Percentiles rank a stretch among this genome's conserved stretches.
Conservation (phyloP, 768 basidiomycete species). For the Mycena rebaudengoi region DNA sequence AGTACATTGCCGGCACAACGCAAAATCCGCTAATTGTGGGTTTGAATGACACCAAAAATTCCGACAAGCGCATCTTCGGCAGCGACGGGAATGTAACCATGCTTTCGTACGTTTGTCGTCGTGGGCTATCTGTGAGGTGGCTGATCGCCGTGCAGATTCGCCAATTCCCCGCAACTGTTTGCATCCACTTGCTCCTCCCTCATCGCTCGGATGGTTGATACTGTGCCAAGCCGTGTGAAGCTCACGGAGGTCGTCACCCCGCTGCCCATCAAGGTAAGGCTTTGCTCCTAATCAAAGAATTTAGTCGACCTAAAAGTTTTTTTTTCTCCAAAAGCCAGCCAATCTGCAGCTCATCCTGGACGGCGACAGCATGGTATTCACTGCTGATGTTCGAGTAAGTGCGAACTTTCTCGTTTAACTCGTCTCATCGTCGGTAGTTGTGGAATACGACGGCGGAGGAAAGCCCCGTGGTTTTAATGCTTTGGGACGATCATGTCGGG, state of each 20-base stretch:
- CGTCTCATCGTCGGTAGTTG: not conserved
- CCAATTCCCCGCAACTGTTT: not conserved
- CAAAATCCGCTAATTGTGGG: not conserved
- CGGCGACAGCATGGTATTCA: not conserved
- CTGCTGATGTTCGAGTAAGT: not conserved
- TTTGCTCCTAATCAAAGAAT: too few species aligned
- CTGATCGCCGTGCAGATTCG: not conserved
- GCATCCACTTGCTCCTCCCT: too few species aligned
- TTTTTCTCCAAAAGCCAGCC: too few species aligned
- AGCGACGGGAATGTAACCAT: not conserved
- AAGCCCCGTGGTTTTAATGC: not conserved
- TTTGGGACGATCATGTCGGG: not conserved
- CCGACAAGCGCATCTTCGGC: too few species aligned
- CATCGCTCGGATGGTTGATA: not conserved
- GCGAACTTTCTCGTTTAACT: not conserved
- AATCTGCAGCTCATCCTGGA: not conserved
- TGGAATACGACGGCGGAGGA: not conserved
- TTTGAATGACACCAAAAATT: not conserved
- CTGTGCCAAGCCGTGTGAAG: not conserved
- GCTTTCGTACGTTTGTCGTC: not conserved
- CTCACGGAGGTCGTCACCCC: conserved; percentile 3
- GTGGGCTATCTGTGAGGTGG: not conserved
- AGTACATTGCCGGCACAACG: not conserved
- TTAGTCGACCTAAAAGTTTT: too few species aligned
- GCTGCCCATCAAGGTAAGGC: not conserved